A percentile compares a stretch with the other conserved stretches of the same genome.
Evolutionary conservation across 1,284 basidiomycete species (phyloP).

Genomic region (Boletus putidus): DNA sequence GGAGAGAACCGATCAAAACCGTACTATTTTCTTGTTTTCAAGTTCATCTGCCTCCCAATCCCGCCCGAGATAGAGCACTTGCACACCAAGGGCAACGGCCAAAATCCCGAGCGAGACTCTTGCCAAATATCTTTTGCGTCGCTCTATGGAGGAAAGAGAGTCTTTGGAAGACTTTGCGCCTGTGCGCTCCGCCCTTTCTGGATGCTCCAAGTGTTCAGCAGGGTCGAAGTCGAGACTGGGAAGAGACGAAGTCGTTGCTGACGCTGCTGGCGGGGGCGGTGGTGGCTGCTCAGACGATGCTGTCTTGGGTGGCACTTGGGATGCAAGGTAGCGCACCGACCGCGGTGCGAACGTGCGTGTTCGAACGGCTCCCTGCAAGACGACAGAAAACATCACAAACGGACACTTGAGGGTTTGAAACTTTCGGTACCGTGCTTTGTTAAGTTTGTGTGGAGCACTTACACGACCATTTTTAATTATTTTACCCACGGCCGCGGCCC

Average conservation of each 20-base stretch:
- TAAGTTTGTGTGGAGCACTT: too few relatives aligned
- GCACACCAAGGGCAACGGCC: constrained; percentile 48
- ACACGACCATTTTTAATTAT: not conserved
- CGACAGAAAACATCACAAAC: constrained; percentile 30
- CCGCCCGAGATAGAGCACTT: constrained; percentile 55
- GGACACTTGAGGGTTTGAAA: not conserved
- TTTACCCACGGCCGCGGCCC: too few relatives aligned
- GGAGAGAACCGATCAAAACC: constrained; percentile 21
- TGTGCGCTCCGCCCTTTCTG: constrained; percentile 44
- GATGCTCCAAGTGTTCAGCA: constrained; percentile 34
- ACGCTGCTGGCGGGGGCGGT: constrained; percentile 9
- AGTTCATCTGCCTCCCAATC: constrained; percentile 63
- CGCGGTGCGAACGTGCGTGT: constrained; percentile 19
- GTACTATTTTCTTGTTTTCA: constrained; percentile 52
- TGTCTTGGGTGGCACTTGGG: constrained; percentile 22
- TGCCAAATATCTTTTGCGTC: constrained; percentile 56
- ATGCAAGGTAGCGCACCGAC: constrained; percentile 30
- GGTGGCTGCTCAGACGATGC: constrained; percentile 4
- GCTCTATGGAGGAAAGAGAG: constrained; percentile 71
- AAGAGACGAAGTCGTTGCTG: constrained; percentile 17
- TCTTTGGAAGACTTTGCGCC: constrained; percentile 74
- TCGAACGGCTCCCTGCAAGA: constrained; percentile 28
- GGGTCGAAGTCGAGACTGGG: constrained; percentile 62
- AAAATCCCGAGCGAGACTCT: constrained; percentile 57
- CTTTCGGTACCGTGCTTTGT: not conserved